phyloP scores from a whole-genome alignment of 2,329 filamentous ascomycete species.

The Zasmidium angulare region DNA sequence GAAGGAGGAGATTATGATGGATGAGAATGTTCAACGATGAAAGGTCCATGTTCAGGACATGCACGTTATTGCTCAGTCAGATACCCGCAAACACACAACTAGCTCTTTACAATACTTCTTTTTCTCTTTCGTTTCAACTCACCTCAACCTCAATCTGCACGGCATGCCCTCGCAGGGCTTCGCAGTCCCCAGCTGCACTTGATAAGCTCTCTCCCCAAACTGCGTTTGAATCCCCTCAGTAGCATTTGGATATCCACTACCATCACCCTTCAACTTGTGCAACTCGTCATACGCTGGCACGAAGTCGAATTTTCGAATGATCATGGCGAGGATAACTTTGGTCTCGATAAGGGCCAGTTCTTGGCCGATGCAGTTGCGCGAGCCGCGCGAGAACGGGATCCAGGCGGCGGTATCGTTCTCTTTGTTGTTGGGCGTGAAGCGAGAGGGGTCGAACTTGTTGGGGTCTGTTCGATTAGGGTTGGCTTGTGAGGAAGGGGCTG shows the following conservation, averaged over 20 bases:
- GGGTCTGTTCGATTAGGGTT: constrained; percentile 3
- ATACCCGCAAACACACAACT: background rate
- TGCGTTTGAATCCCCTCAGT: constrained; percentile 28
- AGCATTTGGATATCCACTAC: constrained; percentile 34
- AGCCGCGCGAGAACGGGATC: constrained; percentile 57
- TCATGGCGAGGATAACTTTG: constrained; percentile 52
- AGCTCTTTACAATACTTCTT: background rate
- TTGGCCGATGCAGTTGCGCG: constrained; percentile 59
- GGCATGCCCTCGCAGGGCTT: constrained; percentile 38
- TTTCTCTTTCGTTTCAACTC: too few relatives aligned
- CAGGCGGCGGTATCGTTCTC: constrained; percentile 47
- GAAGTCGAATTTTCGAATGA: constrained; percentile 53
- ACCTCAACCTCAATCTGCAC: constrained; percentile 28
- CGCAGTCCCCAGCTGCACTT: constrained; percentile 35
- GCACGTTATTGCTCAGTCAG: background rate
- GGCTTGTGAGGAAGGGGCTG: background rate
- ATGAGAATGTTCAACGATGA: too few relatives aligned
- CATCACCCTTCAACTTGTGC: constrained; percentile 35
- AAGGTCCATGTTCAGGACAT: too few relatives aligned
- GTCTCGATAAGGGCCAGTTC: constrained; percentile 56
- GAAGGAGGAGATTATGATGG: too few relatives aligned
- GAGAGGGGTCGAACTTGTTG: constrained; percentile 48
- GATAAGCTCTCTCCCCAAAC: constrained; percentile 37
- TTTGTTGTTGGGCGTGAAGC: constrained; percentile 42
- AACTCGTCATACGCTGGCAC: constrained; percentile 39